Conservation (phyloP, 2,329 filamentous ascomycete genomes). For the Epichloe baconii region DNA sequence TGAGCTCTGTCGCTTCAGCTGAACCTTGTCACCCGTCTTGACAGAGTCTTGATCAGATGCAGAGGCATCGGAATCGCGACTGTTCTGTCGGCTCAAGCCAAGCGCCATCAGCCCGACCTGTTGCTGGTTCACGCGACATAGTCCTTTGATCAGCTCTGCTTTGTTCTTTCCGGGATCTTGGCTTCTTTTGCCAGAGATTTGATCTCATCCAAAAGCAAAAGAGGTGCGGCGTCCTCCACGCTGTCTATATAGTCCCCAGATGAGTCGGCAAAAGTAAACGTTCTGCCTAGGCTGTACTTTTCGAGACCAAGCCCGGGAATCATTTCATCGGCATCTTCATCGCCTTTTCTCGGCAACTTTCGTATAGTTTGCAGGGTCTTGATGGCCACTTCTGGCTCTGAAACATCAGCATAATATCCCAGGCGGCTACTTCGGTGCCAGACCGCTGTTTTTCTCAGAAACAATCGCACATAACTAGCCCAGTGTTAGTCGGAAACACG, state of each 20-base stretch:
- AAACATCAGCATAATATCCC: slow-evolving; percentile 72
- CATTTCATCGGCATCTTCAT: slow-evolving; percentile 7
- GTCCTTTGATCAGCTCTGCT: slow-evolving; percentile 58
- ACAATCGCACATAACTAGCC: slow-evolving; percentile 73
- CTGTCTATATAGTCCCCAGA: slow-evolving; percentile 62
- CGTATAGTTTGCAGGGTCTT: slow-evolving; percentile 46
- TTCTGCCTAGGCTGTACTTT: slow-evolving; percentile 33
- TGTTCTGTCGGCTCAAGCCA: slow-evolving; percentile 52
- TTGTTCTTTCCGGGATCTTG: slow-evolving; percentile 81
- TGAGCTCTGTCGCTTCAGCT: slow-evolving; percentile 21
- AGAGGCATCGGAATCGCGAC: slow-evolving; percentile 38
- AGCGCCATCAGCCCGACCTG: slow-evolving; percentile 65
- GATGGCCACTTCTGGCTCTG: slow-evolving; percentile 56
- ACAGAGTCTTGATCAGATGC: slow-evolving; percentile 25
- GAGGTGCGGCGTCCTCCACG: slow-evolving; percentile 68
- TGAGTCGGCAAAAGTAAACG: slow-evolving; percentile 68
- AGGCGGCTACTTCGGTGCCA: slow-evolving; percentile 79
- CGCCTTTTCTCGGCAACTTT: slow-evolving; percentile 33
- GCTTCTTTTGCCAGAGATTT: slow-evolving; percentile 74
- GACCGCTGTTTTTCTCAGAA: slow-evolving; percentile 77
- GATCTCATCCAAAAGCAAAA: slow-evolving; percentile 79
- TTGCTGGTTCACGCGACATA: slow-evolving; percentile 59
- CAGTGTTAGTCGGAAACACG: not conserved
- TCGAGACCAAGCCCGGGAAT: slow-evolving; percentile 25
- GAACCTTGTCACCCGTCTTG: slow-evolving; percentile 5